phyloP scores from a whole-genome alignment of 306 rosid genomes.

The Trichosanthes truncata region DNA sequence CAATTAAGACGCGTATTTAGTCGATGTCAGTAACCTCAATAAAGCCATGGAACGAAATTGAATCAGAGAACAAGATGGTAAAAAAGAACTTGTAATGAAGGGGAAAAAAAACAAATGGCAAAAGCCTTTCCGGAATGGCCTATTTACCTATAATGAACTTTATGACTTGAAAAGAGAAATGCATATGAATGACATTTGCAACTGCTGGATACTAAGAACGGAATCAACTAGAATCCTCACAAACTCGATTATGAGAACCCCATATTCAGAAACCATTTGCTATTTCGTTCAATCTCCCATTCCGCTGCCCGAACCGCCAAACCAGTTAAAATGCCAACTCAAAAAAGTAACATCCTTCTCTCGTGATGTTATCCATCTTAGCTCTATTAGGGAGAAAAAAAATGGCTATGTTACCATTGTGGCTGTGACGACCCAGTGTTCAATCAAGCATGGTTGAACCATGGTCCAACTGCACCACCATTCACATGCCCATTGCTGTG shows the following conservation, averaged over 20 bases:
- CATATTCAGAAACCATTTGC: not conserved
- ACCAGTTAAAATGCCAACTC: constrained; percentile 7
- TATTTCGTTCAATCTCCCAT: not conserved
- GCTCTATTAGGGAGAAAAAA: constrained; percentile 15
- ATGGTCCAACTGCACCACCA: constrained; percentile 88
- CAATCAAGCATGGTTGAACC: constrained; percentile 73
- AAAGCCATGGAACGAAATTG: not conserved
- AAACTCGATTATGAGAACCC: constrained; percentile 11
- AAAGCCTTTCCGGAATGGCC: not conserved
- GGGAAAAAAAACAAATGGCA: not conserved
- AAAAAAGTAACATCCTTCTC: constrained; percentile 9
- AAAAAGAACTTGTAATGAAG: not conserved
- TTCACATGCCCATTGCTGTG: constrained; percentile 93
- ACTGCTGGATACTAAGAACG: not conserved
- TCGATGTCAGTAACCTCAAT: not conserved
- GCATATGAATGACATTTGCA: constrained; percentile 8
- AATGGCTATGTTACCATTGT: constrained; percentile 13
- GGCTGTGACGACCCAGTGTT: constrained; percentile 31
- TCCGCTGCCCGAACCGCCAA: not conserved
- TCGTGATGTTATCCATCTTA: constrained; percentile 10
- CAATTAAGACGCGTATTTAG: not conserved
- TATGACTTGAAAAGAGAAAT: constrained; percentile 2
- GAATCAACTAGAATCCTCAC: constrained; percentile 8
- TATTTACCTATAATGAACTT: constrained; percentile 8
- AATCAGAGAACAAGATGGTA: not conserved